Conservation (phyloP, 2,329 filamentous ascomycete genomes). For the Thermothelomyces thermophilus region DNA sequence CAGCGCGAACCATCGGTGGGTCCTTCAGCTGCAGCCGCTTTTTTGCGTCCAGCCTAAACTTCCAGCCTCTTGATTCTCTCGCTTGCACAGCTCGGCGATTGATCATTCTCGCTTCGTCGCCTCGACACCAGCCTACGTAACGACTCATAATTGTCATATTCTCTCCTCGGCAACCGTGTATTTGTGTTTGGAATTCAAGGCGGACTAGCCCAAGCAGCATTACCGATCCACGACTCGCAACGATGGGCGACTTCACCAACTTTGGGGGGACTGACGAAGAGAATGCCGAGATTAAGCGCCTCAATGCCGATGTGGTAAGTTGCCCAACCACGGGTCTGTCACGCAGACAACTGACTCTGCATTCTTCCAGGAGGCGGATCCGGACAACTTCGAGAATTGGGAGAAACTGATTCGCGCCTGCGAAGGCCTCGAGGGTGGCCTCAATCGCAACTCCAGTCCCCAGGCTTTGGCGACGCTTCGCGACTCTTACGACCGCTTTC, state of each 20-base stretch:
- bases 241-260: constrained; percentile 64
- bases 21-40: constrained; percentile 8
- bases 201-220: not conserved
- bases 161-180: not conserved
- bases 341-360: not conserved
- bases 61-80: constrained; percentile 10
- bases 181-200: not conserved
- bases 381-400: constrained; percentile 92
- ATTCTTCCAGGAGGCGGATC: constrained; percentile 51
- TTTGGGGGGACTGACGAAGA: constrained; percentile 74
- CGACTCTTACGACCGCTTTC: constrained; percentile 84
- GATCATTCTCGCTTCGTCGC: not conserved
- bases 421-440: constrained; percentile 80
- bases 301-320: constrained; percentile 71
- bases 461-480: constrained; percentile 84
- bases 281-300: constrained; percentile 72
- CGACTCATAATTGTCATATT: not conserved
- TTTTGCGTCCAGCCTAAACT: constrained; percentile 11
- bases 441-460: constrained; percentile 94
- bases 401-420: constrained; percentile 81
- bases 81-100: not conserved
- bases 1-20: constrained; percentile 13
- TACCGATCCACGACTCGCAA: constrained; percentile 3
- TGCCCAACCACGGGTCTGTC: not conserved
- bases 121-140: not conserved